These are phyloP conservation scores for Acanthamoeba culbertsoni DNA, from an alignment of 208 protist genomes.

Conservation along the genomic window DNA sequence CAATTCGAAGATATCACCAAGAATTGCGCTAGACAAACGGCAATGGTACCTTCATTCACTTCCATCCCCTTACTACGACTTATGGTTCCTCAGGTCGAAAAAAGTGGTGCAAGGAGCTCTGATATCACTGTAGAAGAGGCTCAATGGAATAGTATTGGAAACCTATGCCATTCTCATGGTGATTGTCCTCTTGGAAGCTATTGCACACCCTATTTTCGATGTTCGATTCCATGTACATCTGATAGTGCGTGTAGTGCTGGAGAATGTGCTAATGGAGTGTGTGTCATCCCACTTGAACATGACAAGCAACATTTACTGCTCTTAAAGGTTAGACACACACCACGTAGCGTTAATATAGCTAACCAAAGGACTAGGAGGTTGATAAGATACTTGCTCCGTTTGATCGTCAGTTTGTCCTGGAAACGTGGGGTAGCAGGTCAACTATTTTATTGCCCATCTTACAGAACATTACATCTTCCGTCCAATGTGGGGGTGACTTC, in stretches of 20 bases:
- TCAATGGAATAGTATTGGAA: not conserved
- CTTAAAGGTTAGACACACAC: not conserved
- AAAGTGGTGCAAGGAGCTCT: too few relatives aligned
- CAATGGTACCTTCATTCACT: too few relatives aligned
- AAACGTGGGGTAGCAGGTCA: too few relatives aligned
- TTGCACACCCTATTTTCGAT: not conserved
- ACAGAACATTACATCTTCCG: not conserved
- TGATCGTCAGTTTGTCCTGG: too few relatives aligned
- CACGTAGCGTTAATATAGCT: not conserved
- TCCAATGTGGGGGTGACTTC: too few relatives aligned
- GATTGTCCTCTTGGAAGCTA: not conserved
- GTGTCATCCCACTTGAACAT: not conserved
- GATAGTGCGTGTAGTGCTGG: not conserved
- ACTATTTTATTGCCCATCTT: too few relatives aligned
- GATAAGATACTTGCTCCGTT: too few relatives aligned
- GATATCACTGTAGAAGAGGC: not conserved
- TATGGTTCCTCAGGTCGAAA: too few relatives aligned
- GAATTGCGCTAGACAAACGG: too few relatives aligned
- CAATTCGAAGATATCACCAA: too few relatives aligned
- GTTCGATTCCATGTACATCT: not conserved
- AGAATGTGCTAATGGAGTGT: not conserved
- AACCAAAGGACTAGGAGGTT: too few relatives aligned
- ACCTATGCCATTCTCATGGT: not conserved
- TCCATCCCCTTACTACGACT: too few relatives aligned
- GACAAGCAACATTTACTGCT: not conserved